phyloP scores from a whole-genome alignment of 306 rosid species.

The Biancaea sappan region DNA sequence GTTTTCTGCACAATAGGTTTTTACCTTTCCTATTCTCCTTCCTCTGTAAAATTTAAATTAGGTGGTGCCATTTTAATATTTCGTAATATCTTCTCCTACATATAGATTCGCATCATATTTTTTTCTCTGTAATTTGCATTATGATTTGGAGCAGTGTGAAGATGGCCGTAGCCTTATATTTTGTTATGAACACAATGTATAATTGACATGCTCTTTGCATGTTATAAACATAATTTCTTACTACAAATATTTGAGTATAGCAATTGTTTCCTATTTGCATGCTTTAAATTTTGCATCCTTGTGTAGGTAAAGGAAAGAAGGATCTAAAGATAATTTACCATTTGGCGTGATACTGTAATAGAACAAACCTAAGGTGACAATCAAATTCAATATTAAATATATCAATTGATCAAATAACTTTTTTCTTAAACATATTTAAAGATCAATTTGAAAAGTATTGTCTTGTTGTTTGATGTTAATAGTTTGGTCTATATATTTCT shows the following conservation, averaged over 20 bases:
- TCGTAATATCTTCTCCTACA: constrained; percentile 50
- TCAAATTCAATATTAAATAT: too few species aligned
- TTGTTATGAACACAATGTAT: constrained; percentile 24
- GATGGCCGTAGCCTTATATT: constrained; percentile 37
- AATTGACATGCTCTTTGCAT: constrained; percentile 35
- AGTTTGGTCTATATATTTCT: too few species aligned
- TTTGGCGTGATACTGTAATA: too few species aligned
- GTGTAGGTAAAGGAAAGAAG: neutral
- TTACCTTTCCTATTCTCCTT: constrained; percentile 8
- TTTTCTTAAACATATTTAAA: too few species aligned
- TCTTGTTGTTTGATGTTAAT: too few species aligned
- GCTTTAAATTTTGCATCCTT: neutral
- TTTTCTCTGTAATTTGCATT: constrained; percentile 51
- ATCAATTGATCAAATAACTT: too few species aligned
- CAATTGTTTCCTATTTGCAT: constrained; percentile 16
- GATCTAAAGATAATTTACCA: neutral
- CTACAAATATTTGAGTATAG: constrained; percentile 23
- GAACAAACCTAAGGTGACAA: too few species aligned
- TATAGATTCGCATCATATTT: constrained; percentile 56
- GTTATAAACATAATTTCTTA: constrained; percentile 26
- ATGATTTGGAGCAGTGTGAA: constrained; percentile 48
- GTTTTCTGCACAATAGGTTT: constrained; percentile 43
- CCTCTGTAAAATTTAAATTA: constrained; percentile 51
- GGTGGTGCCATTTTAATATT: constrained; percentile 48
- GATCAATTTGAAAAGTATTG: too few species aligned